A percentile compares a stretch with the other conserved stretches of the same genome.
Evolutionary conservation across 768 basidiomycete genomes (phyloP).

Genomic region (Trametes villosa): DNA sequence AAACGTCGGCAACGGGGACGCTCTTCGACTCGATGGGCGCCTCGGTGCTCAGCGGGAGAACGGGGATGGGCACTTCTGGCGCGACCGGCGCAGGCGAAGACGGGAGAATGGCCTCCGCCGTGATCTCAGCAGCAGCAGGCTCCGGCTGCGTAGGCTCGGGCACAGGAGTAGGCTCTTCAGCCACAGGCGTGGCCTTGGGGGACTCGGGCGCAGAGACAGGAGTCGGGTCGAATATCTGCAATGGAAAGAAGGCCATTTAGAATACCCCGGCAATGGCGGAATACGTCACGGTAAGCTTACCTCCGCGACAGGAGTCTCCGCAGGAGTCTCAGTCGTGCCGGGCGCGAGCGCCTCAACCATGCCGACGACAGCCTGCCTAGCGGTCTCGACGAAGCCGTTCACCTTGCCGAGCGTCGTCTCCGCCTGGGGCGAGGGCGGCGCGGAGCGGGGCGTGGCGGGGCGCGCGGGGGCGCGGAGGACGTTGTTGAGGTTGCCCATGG

Average conservation of each 20-base stretch:
- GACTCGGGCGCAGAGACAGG: too few species aligned
- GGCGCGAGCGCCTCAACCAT: slow-evolving; percentile 33
- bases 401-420: slow-evolving; percentile 12
- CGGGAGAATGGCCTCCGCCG: slow-evolving; percentile 15
- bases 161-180: slow-evolving; percentile 18
- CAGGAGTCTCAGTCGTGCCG: slow-evolving; percentile 24
- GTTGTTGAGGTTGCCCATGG: slow-evolving; percentile 72
- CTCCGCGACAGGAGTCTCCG: slow-evolving; percentile 8
- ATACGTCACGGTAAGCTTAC: neutral
- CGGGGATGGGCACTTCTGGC: slow-evolving; percentile 26
- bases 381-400: slow-evolving; percentile 24
- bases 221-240: neutral
- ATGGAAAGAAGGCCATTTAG: neutral
- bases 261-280: too few species aligned
- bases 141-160: slow-evolving; percentile 23
- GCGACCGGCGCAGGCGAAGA: slow-evolving; percentile 14
- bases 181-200: neutral
- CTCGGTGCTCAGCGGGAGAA: slow-evolving; percentile 24
- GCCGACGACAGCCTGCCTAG: slow-evolving; percentile 27
- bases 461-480: slow-evolving; percentile 57
- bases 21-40: neutral
- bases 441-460: slow-evolving; percentile 33
- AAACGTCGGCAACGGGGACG: slow-evolving; percentile 14
- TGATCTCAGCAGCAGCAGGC: slow-evolving; percentile 9
- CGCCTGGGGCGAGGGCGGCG: slow-evolving; percentile 4